A percentile compares a stretch with the other conserved stretches of the same genome.
Evolutionary conservation across 495 filamentous ascomycete species (phyloP).

Genomic region (Annulohypoxylon moriforme): DNA sequence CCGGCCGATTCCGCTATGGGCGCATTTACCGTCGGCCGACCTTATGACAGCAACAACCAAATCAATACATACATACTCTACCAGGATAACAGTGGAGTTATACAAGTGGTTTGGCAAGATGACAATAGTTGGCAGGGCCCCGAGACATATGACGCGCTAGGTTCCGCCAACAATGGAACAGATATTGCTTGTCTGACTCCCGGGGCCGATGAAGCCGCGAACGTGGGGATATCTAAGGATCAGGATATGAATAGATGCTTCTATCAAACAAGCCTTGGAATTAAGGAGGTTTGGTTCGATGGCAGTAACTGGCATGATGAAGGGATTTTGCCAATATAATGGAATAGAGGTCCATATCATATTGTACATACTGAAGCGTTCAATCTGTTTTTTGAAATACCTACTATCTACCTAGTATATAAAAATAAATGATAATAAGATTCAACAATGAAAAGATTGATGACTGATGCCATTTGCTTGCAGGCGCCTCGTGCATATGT

Average conservation of each 20-base stretch:
- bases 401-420: too few relatives aligned
- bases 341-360: background rate
- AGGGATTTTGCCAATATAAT: constrained; percentile 20
- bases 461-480: background rate
- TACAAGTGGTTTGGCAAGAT: constrained; percentile 38
- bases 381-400: too few relatives aligned
- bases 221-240: constrained; percentile 24
- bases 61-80: constrained; percentile 40
- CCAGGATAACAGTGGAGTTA: constrained; percentile 23
- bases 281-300: constrained; percentile 42
- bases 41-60: constrained; percentile 36
- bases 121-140: constrained; percentile 35
- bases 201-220: constrained; percentile 5
- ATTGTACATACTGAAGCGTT: too few relatives aligned
- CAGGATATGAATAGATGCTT: constrained; percentile 40
- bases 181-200: constrained; percentile 33
- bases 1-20: constrained; percentile 23
- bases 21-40: constrained; percentile 35
- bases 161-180: constrained; percentile 14
- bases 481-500: background rate
- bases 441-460: background rate
- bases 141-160: constrained; percentile 30
- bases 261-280: constrained; percentile 3
- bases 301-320: constrained; percentile 24
- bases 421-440: background rate